A percentile compares a stretch with the other conserved stretches of the same genome.
These are phyloP conservation scores for Dissophora globulifera DNA, from an alignment of 192 early-diverging fungal genomes.

Conservation along the genomic window DNA sequence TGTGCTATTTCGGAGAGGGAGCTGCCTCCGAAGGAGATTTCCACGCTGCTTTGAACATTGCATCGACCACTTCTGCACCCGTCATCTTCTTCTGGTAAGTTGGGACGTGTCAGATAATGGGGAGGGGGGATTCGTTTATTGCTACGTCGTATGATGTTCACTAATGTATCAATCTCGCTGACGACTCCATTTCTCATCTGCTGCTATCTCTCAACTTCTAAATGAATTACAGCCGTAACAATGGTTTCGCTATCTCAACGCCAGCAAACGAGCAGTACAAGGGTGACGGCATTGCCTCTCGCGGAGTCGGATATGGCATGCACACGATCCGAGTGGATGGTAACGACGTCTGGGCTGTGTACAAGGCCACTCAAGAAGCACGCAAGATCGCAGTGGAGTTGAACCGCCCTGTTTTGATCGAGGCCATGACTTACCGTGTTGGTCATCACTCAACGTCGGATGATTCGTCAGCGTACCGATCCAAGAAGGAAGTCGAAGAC, in stretches of 20 bases:
- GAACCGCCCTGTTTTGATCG: slow-evolving; percentile 91
- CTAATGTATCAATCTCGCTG: no score
- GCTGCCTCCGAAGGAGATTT: slow-evolving; percentile 98
- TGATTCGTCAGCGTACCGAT: slow-evolving; percentile 95
- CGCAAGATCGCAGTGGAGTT: slow-evolving; percentile 83
- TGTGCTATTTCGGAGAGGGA: slow-evolving; percentile 99
- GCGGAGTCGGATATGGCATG: slow-evolving; percentile 97
- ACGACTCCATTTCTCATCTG: no score
- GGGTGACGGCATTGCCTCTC: slow-evolving; percentile 95
- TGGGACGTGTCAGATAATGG: no score
- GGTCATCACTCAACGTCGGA: slow-evolving; percentile 98
- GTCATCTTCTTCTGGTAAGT: slow-evolving; percentile 92
- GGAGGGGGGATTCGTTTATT: no score
- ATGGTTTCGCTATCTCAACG: slow-evolving; percentile 98
- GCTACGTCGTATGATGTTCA: neutral
- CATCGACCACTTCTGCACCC: slow-evolving; percentile 89
- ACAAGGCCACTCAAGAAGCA: slow-evolving; percentile 89
- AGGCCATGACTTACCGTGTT: slow-evolving; percentile 98
- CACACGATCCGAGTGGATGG: slow-evolving; percentile 97
- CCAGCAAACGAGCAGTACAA: slow-evolving; percentile 95
- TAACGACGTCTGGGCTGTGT: slow-evolving; percentile 99
- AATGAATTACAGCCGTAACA: slow-evolving; percentile 81
- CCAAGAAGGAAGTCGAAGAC: slow-evolving; percentile 90
- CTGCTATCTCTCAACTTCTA: no score
- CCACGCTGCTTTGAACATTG: slow-evolving; percentile 98